Evolutionary conservation across 257 asterid genomes (phyloP).

Genomic region (Primulina huaijiensis): DNA sequence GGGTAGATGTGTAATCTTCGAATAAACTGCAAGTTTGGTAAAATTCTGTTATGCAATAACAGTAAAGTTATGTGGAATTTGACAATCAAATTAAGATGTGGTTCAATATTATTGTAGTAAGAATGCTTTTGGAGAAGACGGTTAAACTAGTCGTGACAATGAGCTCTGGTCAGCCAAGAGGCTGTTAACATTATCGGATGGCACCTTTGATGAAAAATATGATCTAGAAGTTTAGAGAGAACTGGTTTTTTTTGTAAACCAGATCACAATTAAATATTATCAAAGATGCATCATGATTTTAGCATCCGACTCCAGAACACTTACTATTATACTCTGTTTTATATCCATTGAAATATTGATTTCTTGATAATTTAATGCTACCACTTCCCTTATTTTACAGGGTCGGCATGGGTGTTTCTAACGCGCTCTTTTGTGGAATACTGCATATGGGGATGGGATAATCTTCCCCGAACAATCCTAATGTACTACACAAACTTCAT

Average conservation of each 20-base stretch:
- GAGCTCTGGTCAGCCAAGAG: not conserved
- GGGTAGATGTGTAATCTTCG: no score
- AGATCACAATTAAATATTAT: not conserved
- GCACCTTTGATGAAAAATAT: not conserved
- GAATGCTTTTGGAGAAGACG: not conserved
- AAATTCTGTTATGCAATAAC: not conserved
- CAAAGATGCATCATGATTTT: not conserved
- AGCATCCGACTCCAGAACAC: not conserved
- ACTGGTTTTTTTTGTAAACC: no score
- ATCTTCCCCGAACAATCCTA: conserved; percentile 84
- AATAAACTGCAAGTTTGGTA: not conserved
- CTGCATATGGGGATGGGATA: conserved; percentile 98
- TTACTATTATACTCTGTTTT: not conserved
- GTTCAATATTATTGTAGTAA: not conserved
- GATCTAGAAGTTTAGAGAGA: not conserved
- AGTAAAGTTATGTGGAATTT: not conserved
- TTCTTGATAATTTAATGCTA: not conserved
- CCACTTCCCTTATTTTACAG: conserved; percentile 35
- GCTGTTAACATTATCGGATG: not conserved
- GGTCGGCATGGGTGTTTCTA: conserved; percentile 96
- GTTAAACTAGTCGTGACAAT: not conserved
- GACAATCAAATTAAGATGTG: not conserved
- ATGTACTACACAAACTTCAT: conserved; percentile 87
- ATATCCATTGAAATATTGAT: not conserved
- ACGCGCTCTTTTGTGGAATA: conserved; percentile 83